Base-by-base conservation (phyloP, 352 stramenopile genomes). In the Globisporangium lucens region DNA sequence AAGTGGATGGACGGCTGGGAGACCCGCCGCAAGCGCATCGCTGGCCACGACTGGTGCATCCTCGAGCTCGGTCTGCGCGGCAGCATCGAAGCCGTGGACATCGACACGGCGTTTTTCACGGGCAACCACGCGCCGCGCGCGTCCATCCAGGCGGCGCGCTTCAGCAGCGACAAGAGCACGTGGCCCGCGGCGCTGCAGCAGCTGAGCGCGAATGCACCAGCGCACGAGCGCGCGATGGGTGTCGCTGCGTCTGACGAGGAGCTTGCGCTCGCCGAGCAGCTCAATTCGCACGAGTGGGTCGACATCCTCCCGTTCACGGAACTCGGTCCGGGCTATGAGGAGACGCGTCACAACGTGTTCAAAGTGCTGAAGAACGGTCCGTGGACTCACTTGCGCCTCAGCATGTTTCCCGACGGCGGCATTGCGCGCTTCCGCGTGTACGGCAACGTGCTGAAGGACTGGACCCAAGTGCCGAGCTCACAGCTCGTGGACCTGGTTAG, bases 1-100 rank as follows among this genome's bases (percentile, higher is more conserved):
- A 98, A 98, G 74, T 97, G 97, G 75, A 98, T 99, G 94, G 94
- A 98, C 77, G 94, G 95, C 17, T 98, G 95, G 95, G 96, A 98
- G 75, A 98, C 94, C 29, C 93, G 94, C 0, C 82, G 95, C 67
- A 97, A 98, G 75, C 81, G 82, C 58, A 74, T 83, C 15, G 70
- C 86, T 3, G 89, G 89, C 8, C 89, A 92, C 65, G 96, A 99
- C 80, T 99, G 93, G 91, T 91, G 89, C 61, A 75, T 98, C 30
- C 57, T 99, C 13, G 87, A 94, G 61, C 75, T 99, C 24, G 95
- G 94, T 0, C 75, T 92, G 52, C 79, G 81, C 17, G 84, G 83
- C 3, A 68, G 74, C 27, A 69, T 96, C 51, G 74, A 78, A 4
- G 73, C 82, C 27, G 66, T 95, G 17, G 85, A 93, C 63, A 75